Percentiles rank a stretch among this genome's conserved stretches.
Conservation (phyloP, 2,329 filamentous ascomycete genomes). For the Fusarium albosuccineum region DNA sequence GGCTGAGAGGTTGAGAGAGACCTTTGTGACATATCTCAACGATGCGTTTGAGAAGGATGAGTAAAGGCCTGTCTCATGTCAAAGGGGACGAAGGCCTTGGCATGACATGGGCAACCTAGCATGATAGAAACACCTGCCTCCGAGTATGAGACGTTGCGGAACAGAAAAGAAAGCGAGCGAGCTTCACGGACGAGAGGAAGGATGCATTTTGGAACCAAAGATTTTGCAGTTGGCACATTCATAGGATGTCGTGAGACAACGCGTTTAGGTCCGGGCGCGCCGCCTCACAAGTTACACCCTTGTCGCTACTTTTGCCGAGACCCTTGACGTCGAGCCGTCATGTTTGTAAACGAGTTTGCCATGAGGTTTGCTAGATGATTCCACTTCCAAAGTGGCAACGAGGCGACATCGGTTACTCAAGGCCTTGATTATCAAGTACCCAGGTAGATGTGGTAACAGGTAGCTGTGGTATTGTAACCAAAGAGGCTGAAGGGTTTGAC, state of each 20-base stretch:
- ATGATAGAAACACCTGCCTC: neutral
- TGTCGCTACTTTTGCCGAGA: slow-evolving; percentile 16
- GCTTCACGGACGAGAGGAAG: slow-evolving; percentile 21
- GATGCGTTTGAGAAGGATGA: slow-evolving; percentile 72
- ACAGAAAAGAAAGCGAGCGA: neutral
- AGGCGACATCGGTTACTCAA: neutral
- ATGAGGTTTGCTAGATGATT: slow-evolving; percentile 6
- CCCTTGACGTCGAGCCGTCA: neutral
- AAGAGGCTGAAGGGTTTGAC: neutral
- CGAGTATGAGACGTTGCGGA: neutral
- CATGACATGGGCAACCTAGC: neutral
- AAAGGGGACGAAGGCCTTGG: neutral
- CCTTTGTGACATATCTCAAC: slow-evolving; percentile 76
- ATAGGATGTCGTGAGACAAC: neutral
- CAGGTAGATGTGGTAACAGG: neutral
- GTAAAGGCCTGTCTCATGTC: slow-evolving; percentile 44
- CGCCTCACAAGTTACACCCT: neutral
- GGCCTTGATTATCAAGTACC: no score
- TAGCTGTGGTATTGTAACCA: no score
- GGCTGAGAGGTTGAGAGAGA: slow-evolving; percentile 68
- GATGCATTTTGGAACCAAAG: neutral
- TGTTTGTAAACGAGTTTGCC: slow-evolving; percentile 26
- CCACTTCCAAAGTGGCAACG: slow-evolving; percentile 16
- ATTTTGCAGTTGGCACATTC: neutral
- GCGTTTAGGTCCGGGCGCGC: slow-evolving; percentile 2